Conservation (phyloP, 306 rosid species). For the Pterocarpus macrocarpus region DNA sequence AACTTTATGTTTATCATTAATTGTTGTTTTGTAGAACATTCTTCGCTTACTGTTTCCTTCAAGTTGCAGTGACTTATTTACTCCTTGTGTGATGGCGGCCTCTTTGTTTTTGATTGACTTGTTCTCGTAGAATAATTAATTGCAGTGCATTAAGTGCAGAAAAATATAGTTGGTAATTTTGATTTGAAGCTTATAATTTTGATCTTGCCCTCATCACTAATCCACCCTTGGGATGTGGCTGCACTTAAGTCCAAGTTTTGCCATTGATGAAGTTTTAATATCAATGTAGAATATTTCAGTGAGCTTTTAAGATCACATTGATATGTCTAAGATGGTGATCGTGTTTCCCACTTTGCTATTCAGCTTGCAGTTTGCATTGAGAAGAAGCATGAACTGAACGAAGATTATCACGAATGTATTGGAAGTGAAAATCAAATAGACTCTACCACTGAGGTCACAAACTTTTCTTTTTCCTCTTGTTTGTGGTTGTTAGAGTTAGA, state of each 20-base stretch:
- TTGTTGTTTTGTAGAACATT: slow-evolving; percentile 22
- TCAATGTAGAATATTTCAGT: slow-evolving; percentile 18
- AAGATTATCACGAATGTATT: slow-evolving; percentile 78
- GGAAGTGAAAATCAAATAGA: slow-evolving; percentile 68
- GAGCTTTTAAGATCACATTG: slow-evolving; percentile 17
- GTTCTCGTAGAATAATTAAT: not conserved
- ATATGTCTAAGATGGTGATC: slow-evolving; percentile 23
- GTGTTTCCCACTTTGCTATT: slow-evolving; percentile 40
- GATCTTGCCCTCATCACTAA: slow-evolving; percentile 23
- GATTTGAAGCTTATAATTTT: slow-evolving; percentile 2
- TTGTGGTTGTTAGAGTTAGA: slow-evolving; percentile 12
- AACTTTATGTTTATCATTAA: slow-evolving; percentile 2
- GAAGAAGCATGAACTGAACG: slow-evolving; percentile 62
- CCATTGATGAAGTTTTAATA: not conserved
- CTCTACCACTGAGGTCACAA: slow-evolving; percentile 59
- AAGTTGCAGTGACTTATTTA: not conserved
- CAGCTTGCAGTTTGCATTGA: slow-evolving; percentile 87
- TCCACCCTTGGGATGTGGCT: slow-evolving; percentile 10
- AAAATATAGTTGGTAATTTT: slow-evolving; percentile 13
- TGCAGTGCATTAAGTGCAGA: not conserved
- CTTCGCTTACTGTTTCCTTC: slow-evolving; percentile 12
- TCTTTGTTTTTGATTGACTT: not conserved
- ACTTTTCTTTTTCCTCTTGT: slow-evolving; percentile 33
- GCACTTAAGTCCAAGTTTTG: not conserved
- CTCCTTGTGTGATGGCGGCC: not conserved